Percentiles rank a stretch among this genome's conserved stretches.
Evolutionary conservation across 805 yeast species (phyloP).

Genomic region (Blastobotrys peoriensis): DNA sequence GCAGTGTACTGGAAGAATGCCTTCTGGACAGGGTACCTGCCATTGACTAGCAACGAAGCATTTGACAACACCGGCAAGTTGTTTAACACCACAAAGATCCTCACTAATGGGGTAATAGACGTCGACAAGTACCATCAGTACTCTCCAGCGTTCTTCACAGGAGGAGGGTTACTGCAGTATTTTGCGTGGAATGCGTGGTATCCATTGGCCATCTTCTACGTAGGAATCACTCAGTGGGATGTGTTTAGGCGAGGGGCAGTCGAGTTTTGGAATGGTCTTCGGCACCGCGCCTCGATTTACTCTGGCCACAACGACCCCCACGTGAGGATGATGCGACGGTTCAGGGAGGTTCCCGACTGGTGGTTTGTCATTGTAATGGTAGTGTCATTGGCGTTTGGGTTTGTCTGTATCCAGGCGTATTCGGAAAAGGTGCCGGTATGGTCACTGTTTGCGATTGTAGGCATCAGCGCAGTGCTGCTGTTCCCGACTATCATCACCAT

Average conservation of each 20-base stretch:
- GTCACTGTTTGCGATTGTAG: conserved; percentile 54
- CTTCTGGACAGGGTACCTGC: conserved; percentile 45
- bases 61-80: conserved; percentile 40
- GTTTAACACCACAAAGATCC: conserved; percentile 40
- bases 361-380: conserved; percentile 41
- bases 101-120: conserved; percentile 38
- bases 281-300: conserved; percentile 2
- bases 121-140: conserved; percentile 38
- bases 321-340: conserved; percentile 42
- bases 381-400: conserved; percentile 39
- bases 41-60: conserved; percentile 39
- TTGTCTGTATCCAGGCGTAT: conserved; percentile 40
- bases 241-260: conserved; percentile 27
- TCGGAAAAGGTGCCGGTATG: conserved; percentile 41
- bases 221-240: conserved; percentile 16
- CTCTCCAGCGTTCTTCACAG: conserved; percentile 53
- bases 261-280: conserved; percentile 6
- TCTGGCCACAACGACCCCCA: conserved; percentile 46
- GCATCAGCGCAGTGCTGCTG: conserved; percentile 49
- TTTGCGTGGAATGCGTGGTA: conserved; percentile 48
- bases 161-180: conserved; percentile 46
- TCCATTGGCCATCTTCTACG: conserved; percentile 47
- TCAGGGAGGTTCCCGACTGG: conserved; percentile 48
- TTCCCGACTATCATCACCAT: conserved; percentile 59
- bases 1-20: conserved; percentile 40